A percentile compares a stretch with the other conserved stretches of the same genome.
Evolutionary conservation across 1,284 basidiomycete species (phyloP).

Genomic region (Uromyces viciae-fabae): DNA sequence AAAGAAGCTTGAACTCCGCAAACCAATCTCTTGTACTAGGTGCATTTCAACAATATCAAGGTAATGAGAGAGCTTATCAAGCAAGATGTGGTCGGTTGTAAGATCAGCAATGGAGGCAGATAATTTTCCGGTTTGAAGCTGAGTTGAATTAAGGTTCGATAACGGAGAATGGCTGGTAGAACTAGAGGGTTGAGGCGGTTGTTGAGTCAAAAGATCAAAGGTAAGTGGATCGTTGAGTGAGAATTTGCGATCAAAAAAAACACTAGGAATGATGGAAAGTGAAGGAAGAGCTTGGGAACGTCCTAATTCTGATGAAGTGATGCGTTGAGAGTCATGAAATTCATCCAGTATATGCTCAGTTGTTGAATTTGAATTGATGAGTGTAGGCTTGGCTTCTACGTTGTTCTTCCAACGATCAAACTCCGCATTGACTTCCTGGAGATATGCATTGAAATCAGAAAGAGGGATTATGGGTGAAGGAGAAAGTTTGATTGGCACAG

Average conservation of each 20-base stretch:
- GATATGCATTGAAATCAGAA: slow-evolving; percentile 79
- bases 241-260: slow-evolving; percentile 76
- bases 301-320: slow-evolving; percentile 24
- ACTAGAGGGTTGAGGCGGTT: slow-evolving; percentile 49
- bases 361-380: slow-evolving; percentile 48
- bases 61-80: slow-evolving; percentile 88
- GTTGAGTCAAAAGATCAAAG: slow-evolving; percentile 76
- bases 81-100: slow-evolving; percentile 63
- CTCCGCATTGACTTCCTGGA: slow-evolving; percentile 68
- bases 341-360: slow-evolving; percentile 47
- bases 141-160: slow-evolving; percentile 34
- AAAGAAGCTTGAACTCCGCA: slow-evolving; percentile 89
- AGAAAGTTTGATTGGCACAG: slow-evolving; percentile 68
- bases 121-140: slow-evolving; percentile 49
- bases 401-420: slow-evolving; percentile 61
- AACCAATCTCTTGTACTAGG: slow-evolving; percentile 84
- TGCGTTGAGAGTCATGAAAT: slow-evolving; percentile 42
- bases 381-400: slow-evolving; percentile 2
- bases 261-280: slow-evolving; percentile 70
- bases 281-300: slow-evolving; percentile 57
- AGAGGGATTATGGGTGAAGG: slow-evolving; percentile 72
- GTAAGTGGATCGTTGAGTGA: slow-evolving; percentile 79
- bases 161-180: slow-evolving; percentile 50
- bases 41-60: slow-evolving; percentile 93
- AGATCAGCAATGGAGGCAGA: slow-evolving; percentile 55